Base-by-base conservation (phyloP, 106 monocot genomes). In the Dioscorea zingiberensis region DNA sequence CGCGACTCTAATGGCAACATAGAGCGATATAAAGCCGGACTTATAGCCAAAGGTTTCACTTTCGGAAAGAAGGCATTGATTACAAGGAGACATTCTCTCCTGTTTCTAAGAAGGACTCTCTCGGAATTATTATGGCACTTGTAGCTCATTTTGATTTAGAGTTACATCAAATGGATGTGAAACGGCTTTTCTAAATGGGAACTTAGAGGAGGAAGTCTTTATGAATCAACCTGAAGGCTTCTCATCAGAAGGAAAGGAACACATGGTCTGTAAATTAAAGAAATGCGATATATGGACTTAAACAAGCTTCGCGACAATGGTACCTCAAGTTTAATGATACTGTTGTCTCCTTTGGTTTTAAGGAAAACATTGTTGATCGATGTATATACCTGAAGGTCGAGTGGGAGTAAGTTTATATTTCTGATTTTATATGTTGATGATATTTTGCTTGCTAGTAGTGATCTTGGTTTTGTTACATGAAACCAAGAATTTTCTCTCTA, bases 161-260 rank as follows among this genome's bases (percentile, higher is more conserved):
- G 56, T 56, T 56, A 56, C 21, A 56, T 24, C 21, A 56, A 56
- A 56, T 56, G 21, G 23, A 56, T 5, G 56, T 56, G 18, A 56
- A 56, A 56, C 23, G 9, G 21, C 21, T 24, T 56, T 56, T 24
- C 56, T 56, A 24, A 56, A 56, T 56, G 21, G 56, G 19, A 19
- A 24, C 4, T 56, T 56, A 13, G 48, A 66, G 16, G 18, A 66
- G 18, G 25, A 66, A 21, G 30, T 54, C 25, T 54, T 54, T 27
- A 66, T 66, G 54, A 29, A 29, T 4, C 66, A 66, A 49, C 51
- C 27, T 13, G 21, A 66, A 30, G 66, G 28, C 16, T 66, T 66
- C 27, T 13, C 16, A 56, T 4, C 27, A 0, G 13, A 18, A 8
- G 18, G 48, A 4, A 24, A 51, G 47, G 18, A 18, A 17, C 27